Conservation (phyloP, 1,139 yeast species). For the Debaryomyces coudertii region DNA sequence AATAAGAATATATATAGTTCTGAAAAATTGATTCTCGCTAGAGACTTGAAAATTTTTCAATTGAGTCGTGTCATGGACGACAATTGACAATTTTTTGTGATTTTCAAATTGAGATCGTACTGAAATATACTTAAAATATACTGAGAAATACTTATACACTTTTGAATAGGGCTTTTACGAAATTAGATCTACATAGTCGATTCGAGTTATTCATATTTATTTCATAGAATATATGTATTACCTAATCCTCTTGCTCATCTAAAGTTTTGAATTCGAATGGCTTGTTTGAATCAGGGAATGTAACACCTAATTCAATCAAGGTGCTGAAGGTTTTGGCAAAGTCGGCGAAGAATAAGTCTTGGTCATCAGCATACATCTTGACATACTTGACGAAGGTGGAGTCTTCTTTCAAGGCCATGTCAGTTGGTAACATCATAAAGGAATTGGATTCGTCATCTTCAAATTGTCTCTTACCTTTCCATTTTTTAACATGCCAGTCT, state of each 20-base stretch:
- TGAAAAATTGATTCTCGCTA: neutral
- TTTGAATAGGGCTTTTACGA: neutral
- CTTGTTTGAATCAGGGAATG: conserved; percentile 52
- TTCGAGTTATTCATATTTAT: neutral
- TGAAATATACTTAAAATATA: conserved; percentile 4
- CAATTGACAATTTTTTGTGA: neutral
- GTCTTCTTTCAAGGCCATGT: conserved; percentile 72
- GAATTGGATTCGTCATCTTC: conserved; percentile 71
- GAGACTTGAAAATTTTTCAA: conserved; percentile 15
- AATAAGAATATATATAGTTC: conserved; percentile 6
- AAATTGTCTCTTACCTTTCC: conserved; percentile 79
- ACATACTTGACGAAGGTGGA: conserved; percentile 67
- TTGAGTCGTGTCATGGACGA: conserved; percentile 10
- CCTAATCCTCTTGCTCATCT: conserved; percentile 55
- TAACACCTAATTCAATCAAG: conserved; percentile 74
- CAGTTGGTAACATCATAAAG: conserved; percentile 93
- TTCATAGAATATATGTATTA: neutral
- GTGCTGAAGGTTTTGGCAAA: conserved; percentile 70
- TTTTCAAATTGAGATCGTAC: neutral
- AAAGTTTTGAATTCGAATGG: conserved; percentile 64
- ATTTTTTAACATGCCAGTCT: conserved; percentile 76
- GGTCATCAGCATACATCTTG: conserved; percentile 70
- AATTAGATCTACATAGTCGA: neutral
- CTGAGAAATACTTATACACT: conserved; percentile 1
- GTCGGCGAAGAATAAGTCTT: conserved; percentile 69